phyloP scores from a whole-genome alignment of 345 rosid genomes.

The Linum trigynum region DNA sequence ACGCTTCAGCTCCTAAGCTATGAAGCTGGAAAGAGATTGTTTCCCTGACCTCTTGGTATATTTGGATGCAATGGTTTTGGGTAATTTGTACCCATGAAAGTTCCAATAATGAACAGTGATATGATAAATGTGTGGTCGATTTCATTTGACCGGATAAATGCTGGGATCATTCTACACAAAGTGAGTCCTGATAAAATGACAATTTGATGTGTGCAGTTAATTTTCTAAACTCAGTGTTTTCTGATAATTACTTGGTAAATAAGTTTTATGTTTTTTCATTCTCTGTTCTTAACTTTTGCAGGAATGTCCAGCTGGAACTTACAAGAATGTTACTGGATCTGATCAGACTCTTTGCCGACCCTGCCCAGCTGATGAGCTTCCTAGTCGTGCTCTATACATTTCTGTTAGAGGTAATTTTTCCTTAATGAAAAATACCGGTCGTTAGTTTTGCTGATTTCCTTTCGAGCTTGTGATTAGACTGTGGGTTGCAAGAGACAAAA shows the following conservation, averaged over 20 bases:
- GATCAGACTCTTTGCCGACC: constrained; percentile 64
- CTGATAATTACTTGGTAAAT: too few species aligned
- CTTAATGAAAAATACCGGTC: background rate
- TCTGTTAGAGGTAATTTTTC: constrained; percentile 63
- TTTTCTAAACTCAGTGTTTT: too few species aligned
- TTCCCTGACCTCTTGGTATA: background rate
- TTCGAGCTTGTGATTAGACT: background rate
- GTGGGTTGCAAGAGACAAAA: background rate
- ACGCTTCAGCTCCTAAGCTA: background rate
- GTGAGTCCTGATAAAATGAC: background rate
- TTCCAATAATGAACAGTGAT: background rate
- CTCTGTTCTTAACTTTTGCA: constrained; percentile 24
- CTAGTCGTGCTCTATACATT: constrained; percentile 68
- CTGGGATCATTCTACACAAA: background rate
- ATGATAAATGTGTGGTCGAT: background rate
- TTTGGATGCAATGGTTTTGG: background rate
- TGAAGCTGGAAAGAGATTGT: background rate
- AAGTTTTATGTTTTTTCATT: constrained; percentile 1
- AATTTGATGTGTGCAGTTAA: background rate
- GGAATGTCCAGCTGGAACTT: constrained; percentile 97
- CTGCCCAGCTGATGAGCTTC: constrained; percentile 77
- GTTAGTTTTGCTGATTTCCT: background rate
- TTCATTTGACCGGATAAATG: background rate
- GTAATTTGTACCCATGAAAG: background rate
- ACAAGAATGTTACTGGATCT: constrained; percentile 81